Evolutionary conservation across 306 rosid genomes (phyloP).

Genomic region (Cucurbita pepo): DNA sequence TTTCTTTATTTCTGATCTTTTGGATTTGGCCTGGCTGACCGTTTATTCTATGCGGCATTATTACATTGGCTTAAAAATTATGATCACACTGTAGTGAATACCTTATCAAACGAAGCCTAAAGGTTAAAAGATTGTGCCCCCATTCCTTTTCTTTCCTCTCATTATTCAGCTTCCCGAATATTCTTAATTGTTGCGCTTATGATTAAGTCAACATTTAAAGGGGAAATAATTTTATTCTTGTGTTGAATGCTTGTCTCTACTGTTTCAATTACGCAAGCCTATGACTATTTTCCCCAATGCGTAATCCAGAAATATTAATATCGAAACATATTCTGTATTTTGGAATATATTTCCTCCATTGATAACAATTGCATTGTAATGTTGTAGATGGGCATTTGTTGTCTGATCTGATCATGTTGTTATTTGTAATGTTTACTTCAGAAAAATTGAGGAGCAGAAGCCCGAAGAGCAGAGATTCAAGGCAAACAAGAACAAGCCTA

Average conservation of each 20-base stretch:
- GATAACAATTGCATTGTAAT: neutral
- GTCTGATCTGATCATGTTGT: neutral
- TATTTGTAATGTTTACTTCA: constrained; percentile 11
- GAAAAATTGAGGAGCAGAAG: constrained; percentile 85
- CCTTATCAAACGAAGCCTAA: neutral
- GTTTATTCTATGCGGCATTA: neutral
- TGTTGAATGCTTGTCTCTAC: neutral
- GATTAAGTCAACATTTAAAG: neutral
- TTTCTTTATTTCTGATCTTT: neutral
- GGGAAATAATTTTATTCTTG: neutral
- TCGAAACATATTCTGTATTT: neutral
- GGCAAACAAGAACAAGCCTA: constrained; percentile 88
- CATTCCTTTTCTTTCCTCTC: neutral
- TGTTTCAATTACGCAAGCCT: neutral
- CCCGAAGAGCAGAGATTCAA: constrained; percentile 75
- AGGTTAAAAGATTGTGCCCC: neutral
- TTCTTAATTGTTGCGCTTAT: neutral
- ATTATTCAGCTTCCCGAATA: neutral
- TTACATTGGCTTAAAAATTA: neutral
- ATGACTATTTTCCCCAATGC: neutral
- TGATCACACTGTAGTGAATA: neutral
- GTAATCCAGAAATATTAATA: neutral
- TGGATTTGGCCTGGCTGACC: neutral
- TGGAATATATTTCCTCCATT: neutral
- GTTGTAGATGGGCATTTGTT: neutral